Conservation (phyloP, 140 eudicot species). For the Flaveria floridana region DNA sequence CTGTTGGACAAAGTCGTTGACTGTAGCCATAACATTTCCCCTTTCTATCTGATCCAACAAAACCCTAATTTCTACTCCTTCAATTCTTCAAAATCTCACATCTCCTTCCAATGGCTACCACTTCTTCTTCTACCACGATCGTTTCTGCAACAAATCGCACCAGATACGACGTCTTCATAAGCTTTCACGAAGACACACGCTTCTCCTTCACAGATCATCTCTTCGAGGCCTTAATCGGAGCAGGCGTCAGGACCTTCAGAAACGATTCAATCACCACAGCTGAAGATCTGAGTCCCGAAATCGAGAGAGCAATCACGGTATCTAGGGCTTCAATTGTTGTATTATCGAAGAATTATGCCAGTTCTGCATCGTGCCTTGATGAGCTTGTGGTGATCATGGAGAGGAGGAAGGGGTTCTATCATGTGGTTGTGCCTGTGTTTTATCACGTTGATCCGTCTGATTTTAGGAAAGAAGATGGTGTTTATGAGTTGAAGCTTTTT, state of each 20-base stretch:
- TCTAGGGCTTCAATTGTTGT: constrained; percentile 36
- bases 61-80: constrained; percentile 9
- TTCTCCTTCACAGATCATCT: constrained; percentile 38
- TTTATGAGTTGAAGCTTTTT: background rate
- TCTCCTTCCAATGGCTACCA: background rate
- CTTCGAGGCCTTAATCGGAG: constrained; percentile 25
- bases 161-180: constrained; percentile 36
- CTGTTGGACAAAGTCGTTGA: background rate
- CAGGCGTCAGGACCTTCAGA: constrained; percentile 30
- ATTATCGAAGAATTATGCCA: constrained; percentile 25
- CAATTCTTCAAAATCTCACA: background rate
- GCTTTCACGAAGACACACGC: constrained; percentile 37
- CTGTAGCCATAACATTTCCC: background rate
- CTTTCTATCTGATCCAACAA: constrained; percentile 3
- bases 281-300: constrained; percentile 15
- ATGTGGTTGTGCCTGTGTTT: constrained; percentile 36
- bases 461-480: constrained; percentile 16
- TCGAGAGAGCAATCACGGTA: constrained; percentile 27
- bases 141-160: constrained; percentile 2
- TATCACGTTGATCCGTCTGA: constrained; percentile 36
- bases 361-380: constrained; percentile 25
- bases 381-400: constrained; percentile 34
- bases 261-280: background rate
- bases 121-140: constrained; percentile 18
- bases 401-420: constrained; percentile 20